Conservation (phyloP, 1,284 basidiomycete species). For the Naganishia sp. region DNA sequence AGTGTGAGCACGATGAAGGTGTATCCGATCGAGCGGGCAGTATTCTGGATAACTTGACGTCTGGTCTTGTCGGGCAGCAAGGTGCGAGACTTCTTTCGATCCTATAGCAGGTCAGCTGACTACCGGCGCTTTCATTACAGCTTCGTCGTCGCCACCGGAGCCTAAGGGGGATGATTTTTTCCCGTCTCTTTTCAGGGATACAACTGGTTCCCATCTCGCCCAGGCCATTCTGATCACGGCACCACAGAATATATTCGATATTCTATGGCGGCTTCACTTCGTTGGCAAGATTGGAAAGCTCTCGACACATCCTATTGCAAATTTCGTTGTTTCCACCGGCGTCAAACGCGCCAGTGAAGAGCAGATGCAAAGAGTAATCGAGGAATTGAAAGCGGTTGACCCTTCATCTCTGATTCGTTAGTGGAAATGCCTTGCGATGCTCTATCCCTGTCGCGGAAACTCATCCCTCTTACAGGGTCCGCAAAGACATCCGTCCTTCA, state of each 20-base stretch:
- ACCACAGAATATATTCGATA: constrained; percentile 64
- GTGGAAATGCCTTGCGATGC: constrained; percentile 42
- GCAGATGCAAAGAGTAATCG: constrained; percentile 63
- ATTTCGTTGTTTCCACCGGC: constrained; percentile 83
- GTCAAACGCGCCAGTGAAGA: constrained; percentile 62
- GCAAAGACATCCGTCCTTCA: constrained; percentile 68
- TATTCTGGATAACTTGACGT: constrained; percentile 76
- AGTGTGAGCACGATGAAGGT: constrained; percentile 70
- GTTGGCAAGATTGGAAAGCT: constrained; percentile 67
- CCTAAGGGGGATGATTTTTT: constrained; percentile 67
- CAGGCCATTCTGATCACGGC: constrained; percentile 71
- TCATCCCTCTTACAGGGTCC: constrained; percentile 55
- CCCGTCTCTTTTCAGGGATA: constrained; percentile 72
- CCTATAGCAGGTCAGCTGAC: constrained; percentile 3
- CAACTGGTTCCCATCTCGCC: constrained; percentile 81
- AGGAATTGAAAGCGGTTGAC: constrained; percentile 62
- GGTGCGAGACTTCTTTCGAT: constrained; percentile 60
- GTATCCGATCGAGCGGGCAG: constrained; percentile 65
- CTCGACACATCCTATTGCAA: constrained; percentile 81
- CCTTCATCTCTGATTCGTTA: constrained; percentile 59
- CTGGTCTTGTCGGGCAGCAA: constrained; percentile 71
- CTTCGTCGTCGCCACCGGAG: constrained; percentile 35
- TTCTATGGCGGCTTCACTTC: constrained; percentile 78
- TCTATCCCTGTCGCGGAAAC: not conserved
- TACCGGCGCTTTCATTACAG: not conserved